Evolutionary conservation across 140 eudicot species (phyloP).

Genomic region (Bidens hawaiensis): DNA sequence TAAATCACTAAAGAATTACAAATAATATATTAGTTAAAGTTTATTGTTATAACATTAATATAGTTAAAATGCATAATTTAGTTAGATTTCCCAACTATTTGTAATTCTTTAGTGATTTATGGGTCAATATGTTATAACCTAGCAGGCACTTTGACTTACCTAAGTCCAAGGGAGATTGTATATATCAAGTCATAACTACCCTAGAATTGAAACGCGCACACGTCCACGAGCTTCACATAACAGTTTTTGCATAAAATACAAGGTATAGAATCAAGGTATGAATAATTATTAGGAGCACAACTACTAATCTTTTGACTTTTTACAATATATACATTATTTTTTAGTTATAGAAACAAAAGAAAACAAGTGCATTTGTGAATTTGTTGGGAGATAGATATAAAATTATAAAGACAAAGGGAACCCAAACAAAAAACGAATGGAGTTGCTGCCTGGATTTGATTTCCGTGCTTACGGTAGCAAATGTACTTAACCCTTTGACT

Average conservation of each 20-base stretch:
- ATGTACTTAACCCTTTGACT: slow-evolving; percentile 31
- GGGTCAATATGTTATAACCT: too few relatives aligned
- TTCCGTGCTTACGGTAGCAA: slow-evolving; percentile 18
- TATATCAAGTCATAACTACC: too few relatives aligned
- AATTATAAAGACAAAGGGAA: slow-evolving; percentile 10
- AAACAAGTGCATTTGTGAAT: neutral
- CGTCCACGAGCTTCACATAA: neutral
- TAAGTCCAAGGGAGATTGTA: too few relatives aligned
- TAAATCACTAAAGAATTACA: too few relatives aligned
- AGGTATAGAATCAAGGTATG: neutral
- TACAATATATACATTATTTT: neutral
- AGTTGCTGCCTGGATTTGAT: slow-evolving; percentile 26
- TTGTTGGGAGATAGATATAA: neutral
- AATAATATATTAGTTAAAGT: too few relatives aligned
- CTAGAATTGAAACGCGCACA: neutral
- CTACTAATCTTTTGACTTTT: slow-evolving; percentile 9
- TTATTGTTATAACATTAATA: too few relatives aligned
- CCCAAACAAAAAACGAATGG: slow-evolving; percentile 23
- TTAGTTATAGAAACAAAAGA: neutral
- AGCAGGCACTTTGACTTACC: too few relatives aligned
- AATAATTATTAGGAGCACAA: neutral
- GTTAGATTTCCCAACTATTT: too few relatives aligned
- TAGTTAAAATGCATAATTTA: too few relatives aligned
- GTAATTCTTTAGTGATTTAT: too few relatives aligned
- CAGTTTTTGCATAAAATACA: too few relatives aligned